These are phyloP conservation scores for Psilocybe subaeruginosa DNA, from an alignment of 768 basidiomycete species.

Conservation along the genomic window DNA sequence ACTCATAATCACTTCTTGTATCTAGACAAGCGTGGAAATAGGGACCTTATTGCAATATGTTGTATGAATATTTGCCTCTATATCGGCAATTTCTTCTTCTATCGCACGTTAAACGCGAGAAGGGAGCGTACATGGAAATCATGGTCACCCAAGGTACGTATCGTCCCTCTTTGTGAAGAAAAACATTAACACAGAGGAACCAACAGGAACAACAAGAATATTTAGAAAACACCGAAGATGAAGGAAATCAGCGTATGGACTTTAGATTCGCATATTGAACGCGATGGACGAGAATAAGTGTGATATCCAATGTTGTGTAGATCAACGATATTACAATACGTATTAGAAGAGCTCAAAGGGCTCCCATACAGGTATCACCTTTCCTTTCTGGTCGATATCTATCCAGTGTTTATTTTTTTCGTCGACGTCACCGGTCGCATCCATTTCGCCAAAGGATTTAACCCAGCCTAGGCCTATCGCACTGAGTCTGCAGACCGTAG, in stretches of 20 bases:
- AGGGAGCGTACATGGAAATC: constrained; percentile 55
- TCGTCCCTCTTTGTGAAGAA: neutral
- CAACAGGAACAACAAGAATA: constrained; percentile 58
- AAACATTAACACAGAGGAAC: neutral
- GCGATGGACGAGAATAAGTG: neutral
- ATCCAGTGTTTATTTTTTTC: constrained; percentile 55
- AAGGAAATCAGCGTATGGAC: constrained; percentile 61
- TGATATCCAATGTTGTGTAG: neutral
- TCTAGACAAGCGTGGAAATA: constrained; percentile 43
- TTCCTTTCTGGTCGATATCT: constrained; percentile 65
- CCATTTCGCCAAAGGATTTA: constrained; percentile 58
- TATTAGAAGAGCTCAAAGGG: constrained; percentile 56
- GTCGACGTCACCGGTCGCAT: constrained; percentile 49
- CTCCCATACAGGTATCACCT: constrained; percentile 58
- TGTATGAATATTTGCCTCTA: constrained; percentile 58
- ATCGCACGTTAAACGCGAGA: constrained; percentile 49
- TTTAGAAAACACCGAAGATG: constrained; percentile 60
- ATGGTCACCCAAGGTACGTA: constrained; percentile 47
- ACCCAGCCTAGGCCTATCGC: constrained; percentile 70
- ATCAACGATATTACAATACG: neutral
- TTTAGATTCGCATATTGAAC: constrained; percentile 63
- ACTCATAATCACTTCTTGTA: too few species aligned
- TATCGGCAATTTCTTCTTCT: constrained; percentile 55
- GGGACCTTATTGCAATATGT: constrained; percentile 54
- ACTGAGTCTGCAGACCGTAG: constrained; percentile 60